phyloP scores from a whole-genome alignment of 169 alveolate genomes.

The Cryptosporidium andersoni region DNA sequence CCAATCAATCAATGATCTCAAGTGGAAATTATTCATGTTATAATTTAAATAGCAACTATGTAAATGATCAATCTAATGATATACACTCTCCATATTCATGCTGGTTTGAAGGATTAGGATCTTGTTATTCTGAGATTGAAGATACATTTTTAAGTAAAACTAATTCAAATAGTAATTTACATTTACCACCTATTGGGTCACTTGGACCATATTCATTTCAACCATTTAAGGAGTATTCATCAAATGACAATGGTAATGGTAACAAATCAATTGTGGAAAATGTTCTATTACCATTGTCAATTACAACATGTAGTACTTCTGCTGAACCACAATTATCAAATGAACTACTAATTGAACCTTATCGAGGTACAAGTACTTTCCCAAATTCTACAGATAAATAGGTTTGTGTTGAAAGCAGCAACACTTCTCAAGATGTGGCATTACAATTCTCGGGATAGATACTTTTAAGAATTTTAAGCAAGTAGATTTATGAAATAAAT shows the following conservation, averaged over 20 bases:
- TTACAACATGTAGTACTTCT: constrained; percentile 58
- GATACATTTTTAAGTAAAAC: constrained; percentile 47
- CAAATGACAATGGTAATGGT: constrained; percentile 1
- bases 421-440: too few relatives aligned
- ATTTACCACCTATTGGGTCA: constrained; percentile 45
- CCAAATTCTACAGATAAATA: constrained; percentile 4
- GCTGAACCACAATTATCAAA: constrained; percentile 67
- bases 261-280: constrained; percentile 50
- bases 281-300: constrained; percentile 41
- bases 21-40: constrained; percentile 38
- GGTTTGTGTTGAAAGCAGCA: not conserved
- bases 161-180: not conserved
- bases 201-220: constrained; percentile 69
- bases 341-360: constrained; percentile 41
- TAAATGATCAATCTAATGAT: constrained; percentile 26
- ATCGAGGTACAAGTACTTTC: constrained; percentile 17
- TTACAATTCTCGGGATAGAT: too few relatives aligned
- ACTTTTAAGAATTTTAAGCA: too few relatives aligned
- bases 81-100: constrained; percentile 44
- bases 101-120: constrained; percentile 60
- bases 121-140: constrained; percentile 58
- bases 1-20: not conserved
- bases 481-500: too few relatives aligned
- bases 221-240: constrained; percentile 35
- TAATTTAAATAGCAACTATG: constrained; percentile 9